Evolutionary conservation across 2,329 filamentous ascomycete genomes (phyloP).

Genomic region (Akanthomyces muscarius): DNA sequence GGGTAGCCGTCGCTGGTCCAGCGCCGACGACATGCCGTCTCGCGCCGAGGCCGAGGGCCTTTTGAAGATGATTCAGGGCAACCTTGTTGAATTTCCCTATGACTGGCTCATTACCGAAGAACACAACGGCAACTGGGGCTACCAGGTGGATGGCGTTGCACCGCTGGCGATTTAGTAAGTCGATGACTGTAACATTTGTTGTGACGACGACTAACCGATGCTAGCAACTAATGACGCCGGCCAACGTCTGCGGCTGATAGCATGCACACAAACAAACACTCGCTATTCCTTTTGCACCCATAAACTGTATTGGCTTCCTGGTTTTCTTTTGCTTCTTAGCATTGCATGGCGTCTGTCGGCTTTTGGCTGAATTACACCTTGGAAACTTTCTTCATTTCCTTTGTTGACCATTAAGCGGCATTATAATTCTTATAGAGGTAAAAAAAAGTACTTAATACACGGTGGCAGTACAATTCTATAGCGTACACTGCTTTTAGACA

Average conservation of each 20-base stretch:
- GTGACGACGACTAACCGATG: not conserved
- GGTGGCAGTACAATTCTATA: constrained; percentile 6
- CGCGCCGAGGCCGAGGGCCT: constrained; percentile 76
- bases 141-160: constrained; percentile 92
- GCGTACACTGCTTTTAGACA: not conserved
- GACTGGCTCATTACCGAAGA: constrained; percentile 94
- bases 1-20: constrained; percentile 60
- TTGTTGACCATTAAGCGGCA: constrained; percentile 5
- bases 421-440: constrained; percentile 3
- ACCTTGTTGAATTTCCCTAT: constrained; percentile 89
- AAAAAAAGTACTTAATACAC: not conserved
- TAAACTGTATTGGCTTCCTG: not conserved
- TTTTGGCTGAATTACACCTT: not conserved
- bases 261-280: not conserved
- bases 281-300: not conserved
- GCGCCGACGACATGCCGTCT: constrained; percentile 71
- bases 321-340: constrained; percentile 4
- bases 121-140: constrained; percentile 91
- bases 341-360: constrained; percentile 9
- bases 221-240: constrained; percentile 2
- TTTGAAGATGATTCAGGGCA: constrained; percentile 77
- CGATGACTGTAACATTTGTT: not conserved
- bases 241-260: not conserved
- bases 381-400: constrained; percentile 15
- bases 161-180: constrained; percentile 95